These are phyloP conservation scores for Macrolepiota dolichaula DNA, from an alignment of 768 basidiomycete genomes.

Conservation along the genomic window DNA sequence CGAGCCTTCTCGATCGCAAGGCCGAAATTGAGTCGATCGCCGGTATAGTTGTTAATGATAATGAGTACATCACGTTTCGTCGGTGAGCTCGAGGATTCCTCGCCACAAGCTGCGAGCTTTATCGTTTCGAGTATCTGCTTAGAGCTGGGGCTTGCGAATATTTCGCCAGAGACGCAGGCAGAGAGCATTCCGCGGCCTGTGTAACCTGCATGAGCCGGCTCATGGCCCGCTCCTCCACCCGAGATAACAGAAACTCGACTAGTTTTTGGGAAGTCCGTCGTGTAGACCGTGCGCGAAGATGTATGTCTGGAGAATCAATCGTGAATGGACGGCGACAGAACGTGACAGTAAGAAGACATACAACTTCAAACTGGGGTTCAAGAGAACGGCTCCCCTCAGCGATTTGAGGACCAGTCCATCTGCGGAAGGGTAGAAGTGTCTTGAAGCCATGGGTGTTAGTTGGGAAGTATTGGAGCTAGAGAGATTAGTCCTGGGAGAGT, in stretches of 20 bases:
- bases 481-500: background rate
- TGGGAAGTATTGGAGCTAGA: background rate
- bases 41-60: conserved; percentile 48
- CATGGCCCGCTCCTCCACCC: conserved; percentile 56
- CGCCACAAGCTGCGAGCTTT: conserved; percentile 37
- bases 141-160: conserved; percentile 62
- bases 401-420: conserved; percentile 42
- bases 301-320: conserved; percentile 25
- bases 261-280: conserved; percentile 16
- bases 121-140: conserved; percentile 51
- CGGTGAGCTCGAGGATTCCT: background rate
- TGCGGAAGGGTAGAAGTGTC: conserved; percentile 38
- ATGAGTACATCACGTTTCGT: conserved; percentile 29
- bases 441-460: conserved; percentile 30
- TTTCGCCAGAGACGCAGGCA: conserved; percentile 57
- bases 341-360: conserved; percentile 20
- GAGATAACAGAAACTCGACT: conserved; percentile 38
- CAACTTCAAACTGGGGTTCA: conserved; percentile 37
- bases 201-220: conserved; percentile 57
- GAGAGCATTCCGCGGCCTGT: conserved; percentile 55
- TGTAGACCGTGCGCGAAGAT: conserved; percentile 33
- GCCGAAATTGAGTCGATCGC: conserved; percentile 58
- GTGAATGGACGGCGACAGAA: background rate
- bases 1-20: conserved; percentile 52
- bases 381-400: conserved; percentile 35